Evolutionary conservation across 805 yeast genomes (phyloP), one percentile per base, ranked within the genome.

Genomic region (Alloascoidea hylecoeti): DNA sequence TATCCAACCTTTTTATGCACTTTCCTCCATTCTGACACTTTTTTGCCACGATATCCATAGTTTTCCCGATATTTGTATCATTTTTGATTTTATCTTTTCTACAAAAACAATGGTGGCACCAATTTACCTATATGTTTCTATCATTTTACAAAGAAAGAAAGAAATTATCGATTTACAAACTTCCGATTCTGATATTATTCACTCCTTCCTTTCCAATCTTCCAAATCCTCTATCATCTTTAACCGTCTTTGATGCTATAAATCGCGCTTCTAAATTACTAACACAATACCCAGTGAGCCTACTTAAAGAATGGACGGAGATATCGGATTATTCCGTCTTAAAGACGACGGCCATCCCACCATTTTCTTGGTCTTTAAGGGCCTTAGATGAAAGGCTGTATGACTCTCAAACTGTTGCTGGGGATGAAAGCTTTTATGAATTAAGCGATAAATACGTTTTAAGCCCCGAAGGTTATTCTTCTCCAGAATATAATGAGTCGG

Each of bases 11-110:
- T 67, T 67, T 39, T 88, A 74, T 49, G 80, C 85, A 0, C 56
- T 92, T 13, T 80, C 95, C 15, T 70, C 89, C 1, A 60, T 89
- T 1, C 62, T 89, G 27, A 85, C 97, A 1, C 47, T 83, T 35
- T 84, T 77, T 51, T 62, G 89, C 5, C 96, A 88, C 57, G 86
- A 84, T 42, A 44, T 71, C 15, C 57, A 61, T 34, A 61, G 65
- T 23, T 57, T 68, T 36, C 58, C 58, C 9, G 68, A 71, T 18
- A 56, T 82, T 4, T 62, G 72, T 40, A 55, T 65, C 3, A 55
- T 89, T 2, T 83, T 92, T 72, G 95, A 84, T 51, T 70, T 68
- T 39, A 60, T 79, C 4, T 57, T 86, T 30, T 63, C 78, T 15
- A 58, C 71, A 35, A 66, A 66, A 38, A 71, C 81, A 1, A 68